phyloP scores from a whole-genome alignment of 805 yeast species.

The Lachancea sp. region DNA sequence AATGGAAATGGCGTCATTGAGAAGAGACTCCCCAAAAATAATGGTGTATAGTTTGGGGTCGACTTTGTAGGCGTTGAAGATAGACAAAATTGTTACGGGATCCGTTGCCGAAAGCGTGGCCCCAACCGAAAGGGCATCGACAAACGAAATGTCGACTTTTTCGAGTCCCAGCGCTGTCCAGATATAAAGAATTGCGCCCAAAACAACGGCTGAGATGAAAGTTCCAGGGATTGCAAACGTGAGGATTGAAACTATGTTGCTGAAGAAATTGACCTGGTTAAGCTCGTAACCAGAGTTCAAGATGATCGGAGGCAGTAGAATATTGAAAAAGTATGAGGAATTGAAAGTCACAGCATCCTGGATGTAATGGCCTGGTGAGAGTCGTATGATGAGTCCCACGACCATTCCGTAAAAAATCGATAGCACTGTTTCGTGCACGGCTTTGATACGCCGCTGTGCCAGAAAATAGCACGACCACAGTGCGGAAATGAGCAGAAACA shows the following conservation, averaged over 20 bases:
- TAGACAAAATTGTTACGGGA: constrained; percentile 93
- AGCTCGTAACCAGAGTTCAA: constrained; percentile 94
- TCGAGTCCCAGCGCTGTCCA: constrained; percentile 94
- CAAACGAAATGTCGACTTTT: constrained; percentile 80
- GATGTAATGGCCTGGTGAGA: constrained; percentile 93
- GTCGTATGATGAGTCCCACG: constrained; percentile 83
- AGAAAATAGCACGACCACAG: constrained; percentile 92
- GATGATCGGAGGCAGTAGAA: constrained; percentile 91
- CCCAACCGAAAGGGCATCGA: constrained; percentile 96
- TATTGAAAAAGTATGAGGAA: constrained; percentile 88
- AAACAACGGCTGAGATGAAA: constrained; percentile 79
- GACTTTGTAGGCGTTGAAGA: constrained; percentile 94
- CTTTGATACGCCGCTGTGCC: constrained; percentile 85
- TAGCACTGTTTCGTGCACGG: constrained; percentile 94
- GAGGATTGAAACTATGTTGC: constrained; percentile 83
- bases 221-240: constrained; percentile 98
- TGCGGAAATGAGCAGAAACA: constrained; percentile 76
- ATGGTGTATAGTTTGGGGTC: constrained; percentile 96
- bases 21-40: constrained; percentile 90
- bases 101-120: constrained; percentile 98
- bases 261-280: constrained; percentile 91
- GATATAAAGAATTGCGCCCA: constrained; percentile 79
- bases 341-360: constrained; percentile 96
- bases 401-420: constrained; percentile 96
- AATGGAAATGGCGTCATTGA: constrained; percentile 96